Evolutionary conservation across 371 early-diverging fungal species (phyloP).

Genomic region (Actinomortierella wolfii): DNA sequence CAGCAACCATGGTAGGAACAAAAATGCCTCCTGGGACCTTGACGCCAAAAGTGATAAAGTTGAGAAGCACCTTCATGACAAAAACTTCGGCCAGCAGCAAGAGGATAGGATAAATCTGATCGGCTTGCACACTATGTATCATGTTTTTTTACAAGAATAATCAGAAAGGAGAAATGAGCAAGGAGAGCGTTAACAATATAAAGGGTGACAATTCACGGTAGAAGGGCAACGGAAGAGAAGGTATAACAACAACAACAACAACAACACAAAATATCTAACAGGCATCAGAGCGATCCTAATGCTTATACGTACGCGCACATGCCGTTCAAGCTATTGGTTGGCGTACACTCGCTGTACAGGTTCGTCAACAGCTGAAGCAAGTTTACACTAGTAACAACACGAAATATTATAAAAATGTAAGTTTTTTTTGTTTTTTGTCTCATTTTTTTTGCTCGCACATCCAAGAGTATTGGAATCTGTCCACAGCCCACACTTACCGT

Average conservation of each 20-base stretch:
- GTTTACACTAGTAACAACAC: conserved; percentile 47
- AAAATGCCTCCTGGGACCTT: conserved; percentile 91
- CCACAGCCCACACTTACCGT: conserved; percentile 36
- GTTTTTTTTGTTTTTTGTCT: no score
- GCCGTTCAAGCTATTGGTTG: conserved; percentile 56
- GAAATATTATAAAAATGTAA: no score
- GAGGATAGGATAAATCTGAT: conserved; percentile 64
- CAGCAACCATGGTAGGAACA: conserved; percentile 90
- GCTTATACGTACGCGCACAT: conserved; percentile 74
- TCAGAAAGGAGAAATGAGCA: conserved; percentile 14
- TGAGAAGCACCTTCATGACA: conserved; percentile 51
- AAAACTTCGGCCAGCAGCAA: conserved; percentile 64
- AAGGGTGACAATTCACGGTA: no score
- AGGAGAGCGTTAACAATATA: no score
- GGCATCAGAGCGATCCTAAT: background rate
- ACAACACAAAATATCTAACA: no score
- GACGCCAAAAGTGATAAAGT: conserved; percentile 64
- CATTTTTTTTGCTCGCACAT: no score
- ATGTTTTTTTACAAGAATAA: conserved; percentile 61
- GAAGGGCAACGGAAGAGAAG: no score
- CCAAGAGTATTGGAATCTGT: no score
- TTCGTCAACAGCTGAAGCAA: conserved; percentile 78
- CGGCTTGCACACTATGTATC: conserved; percentile 45
- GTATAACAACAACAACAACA: no score
- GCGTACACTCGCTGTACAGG: conserved; percentile 83